A percentile compares a stretch with the other conserved stretches of the same genome.
phyloP scores from a whole-genome alignment of 805 yeast species.

The Metschnikowia shivogae region DNA sequence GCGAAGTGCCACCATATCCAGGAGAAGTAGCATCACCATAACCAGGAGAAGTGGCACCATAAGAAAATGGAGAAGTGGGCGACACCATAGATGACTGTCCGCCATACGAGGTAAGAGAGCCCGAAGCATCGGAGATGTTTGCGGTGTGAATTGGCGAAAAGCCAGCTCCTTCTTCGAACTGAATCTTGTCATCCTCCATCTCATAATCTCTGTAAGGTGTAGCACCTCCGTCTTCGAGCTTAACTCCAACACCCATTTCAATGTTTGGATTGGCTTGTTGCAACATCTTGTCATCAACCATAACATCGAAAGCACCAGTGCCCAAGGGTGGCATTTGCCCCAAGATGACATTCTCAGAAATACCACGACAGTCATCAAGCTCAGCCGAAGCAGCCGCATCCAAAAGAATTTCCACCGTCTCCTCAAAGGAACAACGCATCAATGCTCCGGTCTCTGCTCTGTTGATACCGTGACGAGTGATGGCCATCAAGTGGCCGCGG shows the following conservation, averaged over 20 bases:
- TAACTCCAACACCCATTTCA: constrained; percentile 33
- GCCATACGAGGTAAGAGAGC: constrained; percentile 87
- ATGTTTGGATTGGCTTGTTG: constrained; percentile 51
- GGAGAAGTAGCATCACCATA: constrained; percentile 50
- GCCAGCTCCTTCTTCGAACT: constrained; percentile 67
- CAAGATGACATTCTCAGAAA: constrained; percentile 93
- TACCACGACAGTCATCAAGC: constrained; percentile 96
- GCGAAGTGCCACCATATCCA: constrained; percentile 35
- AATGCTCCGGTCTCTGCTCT: constrained; percentile 98
- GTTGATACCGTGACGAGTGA: constrained; percentile 98
- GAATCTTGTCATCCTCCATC: constrained; percentile 56
- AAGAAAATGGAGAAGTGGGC: constrained; percentile 58
- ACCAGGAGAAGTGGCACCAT: constrained; percentile 44
- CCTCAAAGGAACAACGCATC: constrained; percentile 99
- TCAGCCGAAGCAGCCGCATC: constrained; percentile 99
- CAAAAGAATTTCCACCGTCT: constrained; percentile 93
- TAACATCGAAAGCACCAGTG: constrained; percentile 95
- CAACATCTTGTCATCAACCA: constrained; percentile 86
- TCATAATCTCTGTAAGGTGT: constrained; percentile 82
- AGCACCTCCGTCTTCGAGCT: constrained; percentile 63
- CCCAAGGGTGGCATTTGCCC: constrained; percentile 99
- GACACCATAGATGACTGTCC: constrained; percentile 53
- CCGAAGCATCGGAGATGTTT: constrained; percentile 65
- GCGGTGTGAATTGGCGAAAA: constrained; percentile 96
- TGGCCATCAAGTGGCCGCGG: constrained; percentile 96